Evolutionary conservation across 225 moss, liverwort and hornwort genomes (phyloP), one percentile per base, ranked within the genome.

Genomic region (Polytrichum formosum): DNA sequence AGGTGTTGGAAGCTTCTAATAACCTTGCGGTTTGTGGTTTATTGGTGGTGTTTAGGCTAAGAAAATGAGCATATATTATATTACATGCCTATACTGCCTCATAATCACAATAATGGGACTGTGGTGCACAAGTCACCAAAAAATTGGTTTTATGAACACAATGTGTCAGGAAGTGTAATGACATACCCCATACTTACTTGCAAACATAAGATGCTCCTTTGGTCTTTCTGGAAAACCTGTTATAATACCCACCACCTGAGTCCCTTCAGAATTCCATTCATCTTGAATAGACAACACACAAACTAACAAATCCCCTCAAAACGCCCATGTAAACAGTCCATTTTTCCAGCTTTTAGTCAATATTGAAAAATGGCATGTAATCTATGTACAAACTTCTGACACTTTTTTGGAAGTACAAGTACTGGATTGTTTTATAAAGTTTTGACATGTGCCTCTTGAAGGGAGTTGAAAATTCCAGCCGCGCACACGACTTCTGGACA

Each of bases 121-220:
- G 18, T 46, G 8, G 37, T 53, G 46, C 55, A 59, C 54, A 67
- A 61, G 56, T 23, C 71, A 23, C 65, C 35, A 61, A 56, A 70
- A 55, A 69, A 29, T 53, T 29, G 23, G 58, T 37, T 35, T 69
- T 29, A 64, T 67, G 67, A 68, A 67, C 23, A 54, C 3, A 77
- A 6, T 33, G 54, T 69, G 54, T 10, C 28, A 79, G 22, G 71
- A 31, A 73, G 31, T 28, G 55, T 10, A 60, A 25, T 56, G 21
- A 53, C 81, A 65, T 90, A 92, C 90, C 85, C 90, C 91, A 72
- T 83, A 90, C 33, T 71, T 75, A 22, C 90, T 92, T 31, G 81
- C 67, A 77, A 92, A 82, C 55, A 90, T 78, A 54, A 90, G 74
- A 69, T 83, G 82, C 77, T 88, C 90, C 85, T 82, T 83, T 37